These are phyloP conservation scores for Exophiala dermatitidis DNA, from an alignment of 2,329 filamentous ascomycete genomes.

Conservation along the genomic window DNA sequence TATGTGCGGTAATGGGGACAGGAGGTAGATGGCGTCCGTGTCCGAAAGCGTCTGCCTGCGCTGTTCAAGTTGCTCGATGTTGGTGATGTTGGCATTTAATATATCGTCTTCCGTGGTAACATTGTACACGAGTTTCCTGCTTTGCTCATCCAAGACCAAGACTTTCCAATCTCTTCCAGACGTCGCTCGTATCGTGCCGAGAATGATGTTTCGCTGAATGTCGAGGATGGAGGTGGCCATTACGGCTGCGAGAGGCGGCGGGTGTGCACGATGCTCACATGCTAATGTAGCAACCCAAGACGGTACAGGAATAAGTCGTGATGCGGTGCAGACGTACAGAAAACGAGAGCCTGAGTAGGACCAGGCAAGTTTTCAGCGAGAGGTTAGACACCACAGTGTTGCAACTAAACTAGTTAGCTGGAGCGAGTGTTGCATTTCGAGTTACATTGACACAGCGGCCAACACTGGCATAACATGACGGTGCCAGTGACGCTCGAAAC, in stretches of 20 bases:
- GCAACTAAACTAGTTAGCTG: too few relatives aligned
- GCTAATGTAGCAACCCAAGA: not conserved
- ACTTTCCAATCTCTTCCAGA: slow-evolving; percentile 71
- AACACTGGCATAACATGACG: too few relatives aligned
- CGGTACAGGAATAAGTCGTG: not conserved
- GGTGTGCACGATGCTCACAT: slow-evolving; percentile 11
- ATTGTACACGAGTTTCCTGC: slow-evolving; percentile 81
- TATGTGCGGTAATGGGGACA: slow-evolving; percentile 78
- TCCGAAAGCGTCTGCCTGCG: slow-evolving; percentile 72
- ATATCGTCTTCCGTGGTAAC: slow-evolving; percentile 93
- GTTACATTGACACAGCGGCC: too few relatives aligned
- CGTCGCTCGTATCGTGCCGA: slow-evolving; percentile 25
- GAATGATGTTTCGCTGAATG: slow-evolving; percentile 55
- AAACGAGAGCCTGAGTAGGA: not conserved
- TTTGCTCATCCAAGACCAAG: slow-evolving; percentile 76
- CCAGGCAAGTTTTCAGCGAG: not conserved
- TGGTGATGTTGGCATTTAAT: slow-evolving; percentile 91
- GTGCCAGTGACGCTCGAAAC: too few relatives aligned
- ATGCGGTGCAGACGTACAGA: not conserved
- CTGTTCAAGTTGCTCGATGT: slow-evolving; percentile 91
- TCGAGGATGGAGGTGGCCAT: slow-evolving; percentile 84
- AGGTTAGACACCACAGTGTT: too few relatives aligned
- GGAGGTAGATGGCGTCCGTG: slow-evolving; percentile 91
- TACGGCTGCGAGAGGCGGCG: slow-evolving; percentile 34
- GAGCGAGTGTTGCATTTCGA: too few relatives aligned